Evolutionary conservation across 495 filamentous ascomycete genomes (phyloP), one percentile per base, ranked within the genome.

Genomic region (Neurospora sp.): DNA sequence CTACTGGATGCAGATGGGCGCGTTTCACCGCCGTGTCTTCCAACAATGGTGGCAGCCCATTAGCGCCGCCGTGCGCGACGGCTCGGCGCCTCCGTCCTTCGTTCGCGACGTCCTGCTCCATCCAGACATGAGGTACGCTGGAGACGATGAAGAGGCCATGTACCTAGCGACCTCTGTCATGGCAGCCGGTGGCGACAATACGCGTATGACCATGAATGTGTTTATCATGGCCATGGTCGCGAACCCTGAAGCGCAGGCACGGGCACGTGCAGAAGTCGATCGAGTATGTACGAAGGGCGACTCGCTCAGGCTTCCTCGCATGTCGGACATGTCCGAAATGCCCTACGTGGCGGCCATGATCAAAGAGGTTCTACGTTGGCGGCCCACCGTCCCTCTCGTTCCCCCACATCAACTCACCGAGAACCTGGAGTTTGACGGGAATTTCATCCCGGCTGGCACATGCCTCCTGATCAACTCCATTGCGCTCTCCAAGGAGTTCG

Each of bases 291-390:
- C 77, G 4, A 69, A 72, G 5, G 77, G 73, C 6, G 69, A 78
- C 31, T 39, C 31, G 20, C 46, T 35, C 3, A 75, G 85, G 4
- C 80, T 86, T 6, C 84, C 84, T 8, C 65, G 71, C 69, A 83
- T 87, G 77, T 78, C 77, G 16, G 87, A 89, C 77, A 76, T 85
- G 73, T 71, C 77, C 16, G 78, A 79, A 41, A 77, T 88, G 48
- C 85, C 85, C 7, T 89, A 89, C 72, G 82, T 80, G 68, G 77
- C 68, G 42, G 84, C 84, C 5, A 77, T 88, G 39, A 80, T 84
- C 68, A 89, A 88, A 74, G 88, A 90, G 76, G 83, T 83, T 16
- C 78, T 89, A 20, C 80, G 88, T 44, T 90, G 88, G 88, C 75
- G 85, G 22, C 87, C 88, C 20, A 81, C 76, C 22, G 76, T 83